phyloP scores from a whole-genome alignment of 805 yeast species.

The Ogataea henricii region DNA sequence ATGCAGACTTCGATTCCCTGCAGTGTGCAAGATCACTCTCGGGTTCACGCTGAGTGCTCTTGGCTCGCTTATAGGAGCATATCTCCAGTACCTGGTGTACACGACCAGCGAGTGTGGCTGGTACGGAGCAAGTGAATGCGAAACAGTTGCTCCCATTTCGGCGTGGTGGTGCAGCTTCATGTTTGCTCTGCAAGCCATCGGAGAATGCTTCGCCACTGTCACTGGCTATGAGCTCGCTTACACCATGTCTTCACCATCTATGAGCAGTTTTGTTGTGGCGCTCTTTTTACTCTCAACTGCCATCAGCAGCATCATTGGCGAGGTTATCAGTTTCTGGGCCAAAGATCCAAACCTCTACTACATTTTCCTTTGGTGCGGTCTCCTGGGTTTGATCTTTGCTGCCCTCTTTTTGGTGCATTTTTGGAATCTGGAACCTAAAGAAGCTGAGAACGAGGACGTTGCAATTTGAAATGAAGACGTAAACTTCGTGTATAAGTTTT shows the following conservation, averaged over 20 bases:
- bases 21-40: conserved; percentile 46
- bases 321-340: conserved; percentile 39
- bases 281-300: conserved; percentile 42
- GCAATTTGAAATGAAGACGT: neutral
- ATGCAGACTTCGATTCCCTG: conserved; percentile 40
- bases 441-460: neutral
- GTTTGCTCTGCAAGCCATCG: conserved; percentile 49
- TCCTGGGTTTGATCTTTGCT: conserved; percentile 35
- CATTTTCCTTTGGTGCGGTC: conserved; percentile 39
- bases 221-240: conserved; percentile 59
- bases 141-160: conserved; percentile 29
- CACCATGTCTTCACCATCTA: conserved; percentile 49
- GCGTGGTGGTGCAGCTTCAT: conserved; percentile 37
- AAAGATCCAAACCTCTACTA: conserved; percentile 43
- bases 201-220: conserved; percentile 54
- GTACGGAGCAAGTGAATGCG: conserved; percentile 27
- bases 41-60: conserved; percentile 49
- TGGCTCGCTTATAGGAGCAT: conserved; percentile 51
- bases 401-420: conserved; percentile 22
- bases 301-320: conserved; percentile 47
- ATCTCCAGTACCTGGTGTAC: conserved; percentile 47
- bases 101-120: conserved; percentile 48
- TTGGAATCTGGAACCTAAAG: conserved; percentile 15
- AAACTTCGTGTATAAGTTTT: neutral
- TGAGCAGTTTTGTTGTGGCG: conserved; percentile 55